phyloP scores from a whole-genome alignment of 2,329 filamentous ascomycete species.

The Domatiomyces globalis region DNA sequence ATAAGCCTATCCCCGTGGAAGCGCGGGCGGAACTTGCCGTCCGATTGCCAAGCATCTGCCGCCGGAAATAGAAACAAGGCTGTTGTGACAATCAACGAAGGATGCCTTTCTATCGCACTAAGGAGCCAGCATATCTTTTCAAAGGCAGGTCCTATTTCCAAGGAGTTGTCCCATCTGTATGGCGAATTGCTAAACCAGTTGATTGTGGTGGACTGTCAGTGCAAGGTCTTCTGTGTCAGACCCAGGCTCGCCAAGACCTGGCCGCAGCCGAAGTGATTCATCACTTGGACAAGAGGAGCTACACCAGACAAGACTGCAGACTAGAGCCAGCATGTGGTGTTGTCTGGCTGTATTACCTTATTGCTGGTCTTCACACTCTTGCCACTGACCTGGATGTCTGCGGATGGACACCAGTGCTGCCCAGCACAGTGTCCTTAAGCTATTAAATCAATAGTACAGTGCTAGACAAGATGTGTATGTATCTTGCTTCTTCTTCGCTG shows the following conservation, averaged over 20 bases:
- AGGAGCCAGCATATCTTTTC: not conserved
- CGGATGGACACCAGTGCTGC: not conserved
- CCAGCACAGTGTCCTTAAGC: too few species aligned
- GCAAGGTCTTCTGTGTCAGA: not conserved
- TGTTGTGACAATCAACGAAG: not conserved
- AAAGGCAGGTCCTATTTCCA: too few species aligned
- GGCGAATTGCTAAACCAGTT: not conserved
- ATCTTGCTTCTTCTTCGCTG: conserved; percentile 19
- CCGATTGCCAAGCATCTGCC: not conserved
- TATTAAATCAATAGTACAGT: too few species aligned
- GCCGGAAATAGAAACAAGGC: not conserved
- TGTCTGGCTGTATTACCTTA: not conserved
- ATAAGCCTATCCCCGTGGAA: not conserved
- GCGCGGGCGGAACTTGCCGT: too few species aligned
- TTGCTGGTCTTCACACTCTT: not conserved
- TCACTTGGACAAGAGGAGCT: not conserved
- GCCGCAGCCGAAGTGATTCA: not conserved
- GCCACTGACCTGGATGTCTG: not conserved
- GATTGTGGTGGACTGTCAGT: not conserved
- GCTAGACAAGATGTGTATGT: conserved; percentile 3
- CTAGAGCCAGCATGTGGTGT: not conserved
- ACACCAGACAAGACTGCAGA: not conserved
- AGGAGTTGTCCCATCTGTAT: not conserved
- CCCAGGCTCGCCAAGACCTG: not conserved
- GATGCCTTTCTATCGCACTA: too few species aligned